Evolutionary conservation across 495 filamentous ascomycete genomes (phyloP), one percentile per base, ranked within the genome.

Genomic region (Oleoguttula mirabilis): DNA sequence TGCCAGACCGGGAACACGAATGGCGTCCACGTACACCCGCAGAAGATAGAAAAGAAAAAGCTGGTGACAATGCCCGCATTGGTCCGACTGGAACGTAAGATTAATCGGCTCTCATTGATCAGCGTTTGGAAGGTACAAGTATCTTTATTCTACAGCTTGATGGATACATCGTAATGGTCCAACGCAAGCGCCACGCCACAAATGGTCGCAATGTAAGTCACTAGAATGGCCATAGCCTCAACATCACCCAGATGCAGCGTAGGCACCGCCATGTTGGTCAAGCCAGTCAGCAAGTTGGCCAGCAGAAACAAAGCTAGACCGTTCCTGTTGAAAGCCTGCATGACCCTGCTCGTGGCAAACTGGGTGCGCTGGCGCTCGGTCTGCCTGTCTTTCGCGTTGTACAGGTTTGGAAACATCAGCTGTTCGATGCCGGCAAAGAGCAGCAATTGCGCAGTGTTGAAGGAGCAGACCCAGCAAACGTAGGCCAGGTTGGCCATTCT

Each of bases 401-500:
- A 72, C 19, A 80, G 69, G 3, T 65, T 62, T 0, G 83, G 83
- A 58, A 94, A 94, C 55, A 82, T 77, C 0, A 83, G 31, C 12
- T 69, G 75, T 57, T 96, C 88, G 11, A 86, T 69, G 23, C 75
- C 52, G 55, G 77, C 84, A 58, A 88, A 95, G 3, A 79, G 64
- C 3, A 82, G 66, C 14, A 99, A 61, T 57, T 94, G 84, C 5
- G 63, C 66, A 40, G 72, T 80, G 59, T 96, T 99, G 69, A 87
- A 96, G 4, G 85, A 78, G 10, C 76, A 66, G 12, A 92, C 79
- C 88, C 88, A 99, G 36, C 94, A 65, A 23, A 95, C 65, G 55
- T 99, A 99, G 0, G 90, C 87, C 39, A 94, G 74, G 55, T 96
- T 96, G 7, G 90, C 90, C 14, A 99, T 63, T 10, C 90, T 76